Evolutionary conservation across 306 rosid species (phyloP).

Genomic region (Prunus dulcis): DNA sequence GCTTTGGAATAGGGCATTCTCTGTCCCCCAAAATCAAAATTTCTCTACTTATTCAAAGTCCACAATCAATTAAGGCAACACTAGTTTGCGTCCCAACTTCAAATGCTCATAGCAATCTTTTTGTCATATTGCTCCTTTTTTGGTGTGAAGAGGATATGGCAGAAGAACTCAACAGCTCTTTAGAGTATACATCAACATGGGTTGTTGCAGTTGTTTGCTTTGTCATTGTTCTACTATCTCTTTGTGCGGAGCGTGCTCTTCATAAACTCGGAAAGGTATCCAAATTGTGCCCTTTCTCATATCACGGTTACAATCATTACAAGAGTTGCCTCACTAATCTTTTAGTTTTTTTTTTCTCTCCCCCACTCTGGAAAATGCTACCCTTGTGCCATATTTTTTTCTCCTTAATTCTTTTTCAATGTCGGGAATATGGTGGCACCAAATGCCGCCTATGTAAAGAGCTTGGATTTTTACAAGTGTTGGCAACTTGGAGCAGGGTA

Average conservation of each 20-base stretch:
- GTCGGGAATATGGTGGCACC: not conserved
- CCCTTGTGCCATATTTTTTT: too few species aligned
- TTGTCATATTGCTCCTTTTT: not conserved
- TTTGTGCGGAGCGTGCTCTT: slow-evolving; percentile 65
- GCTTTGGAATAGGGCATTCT: slow-evolving; percentile 30
- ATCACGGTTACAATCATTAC: slow-evolving; percentile 6
- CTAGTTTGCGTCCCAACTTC: not conserved
- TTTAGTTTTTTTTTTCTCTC: not conserved
- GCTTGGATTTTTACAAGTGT: not conserved
- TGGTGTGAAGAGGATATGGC: slow-evolving; percentile 5
- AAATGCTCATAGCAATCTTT: not conserved
- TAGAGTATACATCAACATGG: slow-evolving; percentile 92
- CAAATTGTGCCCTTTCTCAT: not conserved
- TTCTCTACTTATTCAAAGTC: not conserved
- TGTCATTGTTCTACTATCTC: slow-evolving; percentile 73
- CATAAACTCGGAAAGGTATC: slow-evolving; percentile 76
- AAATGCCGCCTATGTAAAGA: not conserved
- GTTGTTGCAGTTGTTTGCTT: slow-evolving; percentile 74
- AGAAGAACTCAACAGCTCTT: slow-evolving; percentile 51
- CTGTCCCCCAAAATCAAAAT: slow-evolving; percentile 29
- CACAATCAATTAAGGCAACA: not conserved
- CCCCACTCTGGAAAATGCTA: not conserved
- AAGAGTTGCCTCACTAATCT: not conserved
- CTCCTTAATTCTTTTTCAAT: too few species aligned
- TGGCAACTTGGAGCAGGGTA: not conserved